These are phyloP conservation scores for Boechera divaricarpa DNA, from an alignment of 345 rosid species.

Conservation along the genomic window DNA sequence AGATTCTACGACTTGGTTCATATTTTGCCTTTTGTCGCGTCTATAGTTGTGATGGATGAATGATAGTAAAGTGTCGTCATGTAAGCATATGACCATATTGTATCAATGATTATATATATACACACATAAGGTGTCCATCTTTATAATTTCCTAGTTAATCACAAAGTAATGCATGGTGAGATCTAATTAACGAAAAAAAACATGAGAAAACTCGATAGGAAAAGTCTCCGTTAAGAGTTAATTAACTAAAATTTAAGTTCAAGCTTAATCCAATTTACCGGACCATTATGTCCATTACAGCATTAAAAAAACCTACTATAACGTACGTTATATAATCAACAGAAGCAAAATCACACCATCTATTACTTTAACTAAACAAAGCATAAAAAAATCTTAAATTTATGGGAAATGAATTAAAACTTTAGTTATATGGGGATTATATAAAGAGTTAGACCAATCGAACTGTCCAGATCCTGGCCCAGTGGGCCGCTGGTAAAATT, in stretches of 20 bases:
- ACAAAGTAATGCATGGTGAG: background rate
- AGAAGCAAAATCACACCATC: no score
- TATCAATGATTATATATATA: background rate
- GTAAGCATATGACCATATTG: background rate
- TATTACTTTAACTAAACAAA: no score
- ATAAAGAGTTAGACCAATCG: background rate
- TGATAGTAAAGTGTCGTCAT: constrained; percentile 10
- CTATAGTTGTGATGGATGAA: background rate
- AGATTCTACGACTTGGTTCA: constrained; percentile 4
- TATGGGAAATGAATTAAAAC: no score
- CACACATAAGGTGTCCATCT: background rate
- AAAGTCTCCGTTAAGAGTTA: background rate
- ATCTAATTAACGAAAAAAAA: background rate
- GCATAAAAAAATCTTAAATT: no score
- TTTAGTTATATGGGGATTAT: no score
- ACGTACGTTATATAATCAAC: no score
- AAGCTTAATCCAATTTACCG: background rate
- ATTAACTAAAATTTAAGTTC: background rate
- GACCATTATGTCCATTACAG: background rate
- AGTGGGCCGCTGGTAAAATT: background rate
- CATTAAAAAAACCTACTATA: background rate
- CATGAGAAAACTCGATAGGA: background rate
- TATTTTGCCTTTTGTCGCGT: background rate
- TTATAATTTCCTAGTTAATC: background rate
- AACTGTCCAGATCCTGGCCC: background rate